Evolutionary conservation across 2,329 filamentous ascomycete species (phyloP).

Genomic region (Daldinia sp.): DNA sequence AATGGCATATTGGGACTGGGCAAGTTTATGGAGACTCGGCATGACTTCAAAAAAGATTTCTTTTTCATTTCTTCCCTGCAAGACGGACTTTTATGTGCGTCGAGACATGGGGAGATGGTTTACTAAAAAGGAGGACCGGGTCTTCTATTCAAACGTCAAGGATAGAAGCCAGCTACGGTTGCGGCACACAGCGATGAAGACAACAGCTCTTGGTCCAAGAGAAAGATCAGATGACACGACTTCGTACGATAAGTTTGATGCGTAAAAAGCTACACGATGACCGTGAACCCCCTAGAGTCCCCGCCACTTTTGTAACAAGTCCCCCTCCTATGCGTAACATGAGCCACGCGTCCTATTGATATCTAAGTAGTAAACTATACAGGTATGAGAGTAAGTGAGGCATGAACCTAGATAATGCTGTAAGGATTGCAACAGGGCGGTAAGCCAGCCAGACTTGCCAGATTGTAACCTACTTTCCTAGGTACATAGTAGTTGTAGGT

Average conservation of each 20-base stretch:
- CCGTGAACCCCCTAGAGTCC: constrained; percentile 22
- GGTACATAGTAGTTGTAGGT: background rate
- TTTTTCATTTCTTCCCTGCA: constrained; percentile 48
- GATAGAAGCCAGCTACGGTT: constrained; percentile 43
- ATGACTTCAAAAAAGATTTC: constrained; percentile 53
- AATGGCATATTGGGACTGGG: constrained; percentile 47
- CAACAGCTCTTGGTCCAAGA: constrained; percentile 46
- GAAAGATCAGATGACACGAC: constrained; percentile 44
- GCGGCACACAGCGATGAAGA: constrained; percentile 46
- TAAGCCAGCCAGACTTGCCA: background rate
- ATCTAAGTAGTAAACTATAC: background rate
- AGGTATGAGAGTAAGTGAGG: background rate
- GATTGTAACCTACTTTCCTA: too few relatives aligned
- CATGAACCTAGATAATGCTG: background rate
- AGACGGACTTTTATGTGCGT: constrained; percentile 43
- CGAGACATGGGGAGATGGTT: constrained; percentile 40
- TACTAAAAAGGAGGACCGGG: constrained; percentile 43
- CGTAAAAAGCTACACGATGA: constrained; percentile 26
- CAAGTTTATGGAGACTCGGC: constrained; percentile 50
- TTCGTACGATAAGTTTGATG: constrained; percentile 33
- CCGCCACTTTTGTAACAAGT: constrained; percentile 3
- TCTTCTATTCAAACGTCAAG: constrained; percentile 46
- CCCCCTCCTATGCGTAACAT: constrained; percentile 1
- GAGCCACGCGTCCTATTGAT: background rate
- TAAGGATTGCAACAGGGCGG: background rate